Conservation (phyloP, 179 eudicot species). For the Carnegiea gigantea region DNA sequence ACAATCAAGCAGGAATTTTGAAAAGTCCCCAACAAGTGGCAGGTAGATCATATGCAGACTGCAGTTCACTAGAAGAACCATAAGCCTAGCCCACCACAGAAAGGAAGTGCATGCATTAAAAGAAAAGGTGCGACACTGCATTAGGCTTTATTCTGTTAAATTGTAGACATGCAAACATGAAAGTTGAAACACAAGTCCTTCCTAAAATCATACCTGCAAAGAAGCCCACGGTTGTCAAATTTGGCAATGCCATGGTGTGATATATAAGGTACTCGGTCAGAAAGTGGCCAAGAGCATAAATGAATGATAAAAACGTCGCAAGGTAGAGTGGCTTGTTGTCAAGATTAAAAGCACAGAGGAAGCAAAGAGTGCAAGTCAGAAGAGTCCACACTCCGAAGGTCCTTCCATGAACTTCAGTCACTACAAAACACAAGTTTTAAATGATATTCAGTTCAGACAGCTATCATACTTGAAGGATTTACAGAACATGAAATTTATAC, state of each 20-base stretch:
- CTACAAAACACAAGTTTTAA: conserved; percentile 36
- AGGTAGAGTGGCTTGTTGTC: conserved; percentile 86
- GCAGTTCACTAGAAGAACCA: no score
- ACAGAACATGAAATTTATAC: background rate
- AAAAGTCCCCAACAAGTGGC: no score
- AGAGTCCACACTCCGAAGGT: conserved; percentile 99
- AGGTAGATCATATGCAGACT: no score
- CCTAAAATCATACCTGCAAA: conserved; percentile 67
- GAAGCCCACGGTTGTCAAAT: conserved; percentile 84
- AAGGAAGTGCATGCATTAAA: no score
- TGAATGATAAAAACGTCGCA: conserved; percentile 77
- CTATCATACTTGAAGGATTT: background rate
- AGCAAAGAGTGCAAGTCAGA: conserved; percentile 96
- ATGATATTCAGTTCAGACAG: background rate
- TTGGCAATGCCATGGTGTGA: conserved; percentile 76
- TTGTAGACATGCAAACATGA: background rate
- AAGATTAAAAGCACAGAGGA: conserved; percentile 93
- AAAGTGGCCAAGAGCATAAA: conserved; percentile 93
- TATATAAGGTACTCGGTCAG: conserved; percentile 79
- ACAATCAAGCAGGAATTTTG: no score
- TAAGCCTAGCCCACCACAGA: no score
- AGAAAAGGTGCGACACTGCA: background rate
- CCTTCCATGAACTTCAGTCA: conserved; percentile 98
- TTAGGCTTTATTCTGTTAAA: background rate
- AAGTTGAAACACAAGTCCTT: conserved; percentile 9